A percentile compares a stretch with the other conserved stretches of the same genome.
These are phyloP conservation scores for Leishmania braziliensis DNA, from an alignment of 208 protist species.

Conservation along the genomic window DNA sequence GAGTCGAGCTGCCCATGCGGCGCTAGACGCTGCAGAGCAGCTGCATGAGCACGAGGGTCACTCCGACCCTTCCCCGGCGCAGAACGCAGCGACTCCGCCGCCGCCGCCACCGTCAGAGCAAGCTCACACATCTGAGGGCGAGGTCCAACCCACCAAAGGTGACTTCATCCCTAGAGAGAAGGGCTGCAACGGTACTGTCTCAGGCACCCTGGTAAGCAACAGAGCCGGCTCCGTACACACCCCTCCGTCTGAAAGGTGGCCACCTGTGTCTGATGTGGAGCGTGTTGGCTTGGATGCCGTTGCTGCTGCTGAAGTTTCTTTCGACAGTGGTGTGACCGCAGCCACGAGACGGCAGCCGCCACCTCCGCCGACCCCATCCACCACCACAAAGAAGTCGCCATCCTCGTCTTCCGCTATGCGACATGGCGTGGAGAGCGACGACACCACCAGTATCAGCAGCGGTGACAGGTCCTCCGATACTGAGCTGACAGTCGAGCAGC, in stretches of 20 bases:
- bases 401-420: slow-evolving; percentile 14
- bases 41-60: background rate
- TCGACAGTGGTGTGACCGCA: background rate
- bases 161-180: background rate
- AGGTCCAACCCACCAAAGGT: background rate
- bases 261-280: background rate
- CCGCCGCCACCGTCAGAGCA: background rate
- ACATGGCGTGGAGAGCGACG: background rate
- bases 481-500: slow-evolving; percentile 23
- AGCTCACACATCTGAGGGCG: background rate
- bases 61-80: background rate
- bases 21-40: slow-evolving; percentile 28
- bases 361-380: slow-evolving; percentile 13
- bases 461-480: background rate
- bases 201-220: background rate
- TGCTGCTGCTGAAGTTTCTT: background rate
- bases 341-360: slow-evolving; percentile 13
- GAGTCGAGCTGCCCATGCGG: slow-evolving; percentile 28
- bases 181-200: background rate
- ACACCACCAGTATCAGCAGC: background rate
- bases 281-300: background rate
- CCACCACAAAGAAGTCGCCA: slow-evolving; percentile 6
- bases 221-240: background rate
- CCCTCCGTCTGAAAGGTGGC: background rate
- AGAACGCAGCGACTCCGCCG: background rate